phyloP scores from a whole-genome alignment of 306 rosid genomes.

The Bauhinia variegata region DNA sequence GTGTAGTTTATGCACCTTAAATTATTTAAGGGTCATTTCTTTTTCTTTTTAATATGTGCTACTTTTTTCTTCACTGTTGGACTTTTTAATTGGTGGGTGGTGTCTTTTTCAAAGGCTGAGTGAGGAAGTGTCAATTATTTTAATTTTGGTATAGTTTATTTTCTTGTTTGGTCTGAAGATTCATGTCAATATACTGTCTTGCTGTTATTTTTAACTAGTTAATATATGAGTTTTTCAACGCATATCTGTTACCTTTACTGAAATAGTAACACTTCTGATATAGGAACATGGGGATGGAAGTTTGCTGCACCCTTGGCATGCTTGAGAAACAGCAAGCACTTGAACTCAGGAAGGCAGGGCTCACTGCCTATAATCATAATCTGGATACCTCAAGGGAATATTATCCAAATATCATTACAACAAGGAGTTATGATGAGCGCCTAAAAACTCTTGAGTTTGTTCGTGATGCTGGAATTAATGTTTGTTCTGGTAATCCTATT shows the following conservation, averaged over 20 bases:
- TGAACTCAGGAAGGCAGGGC: slow-evolving; percentile 92
- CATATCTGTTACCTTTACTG: background rate
- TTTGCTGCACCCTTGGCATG: slow-evolving; percentile 99
- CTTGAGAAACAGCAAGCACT: slow-evolving; percentile 88
- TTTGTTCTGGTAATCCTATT: slow-evolving; percentile 74
- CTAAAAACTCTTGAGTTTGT: slow-evolving; percentile 83
- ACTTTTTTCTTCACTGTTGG: too few relatives aligned
- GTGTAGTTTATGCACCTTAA: too few relatives aligned
- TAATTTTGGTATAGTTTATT: background rate
- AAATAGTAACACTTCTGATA: slow-evolving; percentile 26
- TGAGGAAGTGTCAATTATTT: too few relatives aligned
- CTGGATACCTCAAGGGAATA: slow-evolving; percentile 97
- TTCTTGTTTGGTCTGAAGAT: background rate
- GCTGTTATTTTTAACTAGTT: background rate
- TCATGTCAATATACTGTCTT: background rate
- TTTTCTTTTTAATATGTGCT: too few relatives aligned
- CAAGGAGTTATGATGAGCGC: slow-evolving; percentile 94
- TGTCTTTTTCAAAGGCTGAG: too few relatives aligned
- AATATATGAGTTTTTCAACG: slow-evolving; percentile 8
- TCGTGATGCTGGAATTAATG: slow-evolving; percentile 96
- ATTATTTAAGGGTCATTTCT: too few relatives aligned
- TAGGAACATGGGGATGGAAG: slow-evolving; percentile 97
- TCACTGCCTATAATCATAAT: slow-evolving; percentile 96
- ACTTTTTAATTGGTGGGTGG: too few relatives aligned
- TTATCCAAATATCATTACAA: slow-evolving; percentile 90